Base-by-base conservation (phyloP, 164 flowering plant species). In the Berberis thunbergii region DNA sequence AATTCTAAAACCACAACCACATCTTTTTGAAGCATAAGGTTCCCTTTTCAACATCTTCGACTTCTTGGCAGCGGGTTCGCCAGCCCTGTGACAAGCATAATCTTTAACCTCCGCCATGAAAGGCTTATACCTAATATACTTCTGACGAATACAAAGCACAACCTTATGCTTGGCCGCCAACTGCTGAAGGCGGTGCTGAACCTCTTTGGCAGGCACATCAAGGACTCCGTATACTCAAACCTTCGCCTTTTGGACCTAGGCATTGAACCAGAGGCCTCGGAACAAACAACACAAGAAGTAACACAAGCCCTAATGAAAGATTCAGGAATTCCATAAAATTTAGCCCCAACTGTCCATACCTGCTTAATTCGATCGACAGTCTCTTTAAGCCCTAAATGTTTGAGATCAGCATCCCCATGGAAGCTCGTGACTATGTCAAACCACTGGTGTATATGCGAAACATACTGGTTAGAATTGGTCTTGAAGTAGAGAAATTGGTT, bases 31-130 rank as follows among this genome's bases (percentile, higher is more conserved):
- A 0, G 88, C 84, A 73, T 94, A 94, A 0, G 96, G 97, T 64
- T 91, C 99, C 79, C 97, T 76, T 82, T 91, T 94, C 81, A 94
- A 69, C 57, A 82, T 69, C 81, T 73, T 81, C 0, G 96, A 81
- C 73, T 82, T 88, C 85, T 91, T 91, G 0, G 80, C 73, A 0
- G 83, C 87, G 1, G 99, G 99, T 76, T 89, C 91, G 8, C 99
- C 99, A 0, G 97, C 97, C 63, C 99, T 73, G 67, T 94, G 99
- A 71, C 97, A 94, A 12, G 99, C 99, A 72, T 94, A 94, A 73
- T 94, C 99, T 78, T 94, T 94, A 48, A 94, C 97, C 79, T 94
- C 99, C 0, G 99, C 99, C 96, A 94, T 87, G 70, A 94, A 94
- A 1, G 99, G 99, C 78, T 91, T 89, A 70, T 89, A 89, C 83